A percentile compares a stretch with the other conserved stretches of the same genome.
Evolutionary conservation across 2,329 filamentous ascomycete genomes (phyloP).

Genomic region (Coniochaeta sp.): DNA sequence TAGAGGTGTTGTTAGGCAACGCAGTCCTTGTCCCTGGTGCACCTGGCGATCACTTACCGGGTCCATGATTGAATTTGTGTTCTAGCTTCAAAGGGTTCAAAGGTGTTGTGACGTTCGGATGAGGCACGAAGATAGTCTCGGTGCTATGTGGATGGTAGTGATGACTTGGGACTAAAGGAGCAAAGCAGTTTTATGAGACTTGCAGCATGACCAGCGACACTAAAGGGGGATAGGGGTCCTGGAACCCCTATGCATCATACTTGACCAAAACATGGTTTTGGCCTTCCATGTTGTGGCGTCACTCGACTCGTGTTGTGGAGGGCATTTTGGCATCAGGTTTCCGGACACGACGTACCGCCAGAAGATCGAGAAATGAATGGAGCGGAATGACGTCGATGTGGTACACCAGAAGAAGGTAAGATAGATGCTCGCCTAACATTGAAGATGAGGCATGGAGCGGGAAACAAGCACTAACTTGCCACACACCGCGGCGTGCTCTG

Average conservation of each 20-base stretch:
- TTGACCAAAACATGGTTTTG: slow-evolving; percentile 13
- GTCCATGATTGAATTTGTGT: background rate
- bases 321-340: slow-evolving; percentile 1
- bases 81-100: background rate
- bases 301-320: background rate
- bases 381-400: slow-evolving; percentile 1
- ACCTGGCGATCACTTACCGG: background rate
- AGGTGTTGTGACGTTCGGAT: background rate
- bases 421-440: background rate
- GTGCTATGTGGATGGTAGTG: background rate
- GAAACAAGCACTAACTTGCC: background rate
- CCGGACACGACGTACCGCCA: background rate
- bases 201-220: background rate
- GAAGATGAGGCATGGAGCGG: background rate
- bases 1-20: background rate
- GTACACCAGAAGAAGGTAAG: background rate
- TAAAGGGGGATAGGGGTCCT: slow-evolving; percentile 5
- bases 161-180: background rate
- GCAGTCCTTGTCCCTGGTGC: background rate
- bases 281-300: background rate
- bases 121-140: background rate
- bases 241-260: slow-evolving; percentile 15
- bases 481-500: background rate
- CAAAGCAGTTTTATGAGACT: slow-evolving; percentile 1
- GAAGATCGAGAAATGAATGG: background rate